phyloP scores from a whole-genome alignment of 164 flowering plant genomes.

The Magnolia kwangsiensis region DNA sequence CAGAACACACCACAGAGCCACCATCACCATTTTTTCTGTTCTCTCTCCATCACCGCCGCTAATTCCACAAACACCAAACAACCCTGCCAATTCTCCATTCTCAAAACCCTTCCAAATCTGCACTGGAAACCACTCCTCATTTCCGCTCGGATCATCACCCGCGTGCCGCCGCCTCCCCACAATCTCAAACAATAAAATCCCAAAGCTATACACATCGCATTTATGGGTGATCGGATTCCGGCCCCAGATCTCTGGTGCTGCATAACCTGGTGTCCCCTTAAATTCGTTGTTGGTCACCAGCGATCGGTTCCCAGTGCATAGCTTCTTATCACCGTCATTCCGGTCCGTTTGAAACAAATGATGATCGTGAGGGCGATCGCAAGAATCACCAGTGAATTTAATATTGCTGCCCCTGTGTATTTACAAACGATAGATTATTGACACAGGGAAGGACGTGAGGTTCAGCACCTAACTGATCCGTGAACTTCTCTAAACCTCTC shows the following conservation, averaged over 20 bases:
- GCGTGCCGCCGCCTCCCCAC: constrained; percentile 10
- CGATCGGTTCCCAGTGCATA: constrained; percentile 14
- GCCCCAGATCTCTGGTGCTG: constrained; percentile 16
- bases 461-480: no score
- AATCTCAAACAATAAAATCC: constrained; percentile 27
- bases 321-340: constrained; percentile 2
- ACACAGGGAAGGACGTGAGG: no score
- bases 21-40: constrained; percentile 9
- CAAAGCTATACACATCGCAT: constrained; percentile 25
- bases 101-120: constrained; percentile 11
- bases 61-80: constrained; percentile 5
- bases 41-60: constrained; percentile 2
- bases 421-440: no score
- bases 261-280: constrained; percentile 23
- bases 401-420: no score
- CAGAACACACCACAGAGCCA: constrained; percentile 21
- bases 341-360: no score
- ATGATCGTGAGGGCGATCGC: no score
- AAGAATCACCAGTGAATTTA: no score
- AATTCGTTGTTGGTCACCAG: constrained; percentile 16
- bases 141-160: neutral
- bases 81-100: constrained; percentile 4
- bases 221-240: constrained; percentile 13
- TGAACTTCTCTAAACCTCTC: no score
- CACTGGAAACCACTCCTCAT: constrained; percentile 14